Percentiles rank a stretch among this genome's conserved stretches.
phyloP scores from a whole-genome alignment of 2,329 filamentous ascomycete species.

The Elsinoe perseae region DNA sequence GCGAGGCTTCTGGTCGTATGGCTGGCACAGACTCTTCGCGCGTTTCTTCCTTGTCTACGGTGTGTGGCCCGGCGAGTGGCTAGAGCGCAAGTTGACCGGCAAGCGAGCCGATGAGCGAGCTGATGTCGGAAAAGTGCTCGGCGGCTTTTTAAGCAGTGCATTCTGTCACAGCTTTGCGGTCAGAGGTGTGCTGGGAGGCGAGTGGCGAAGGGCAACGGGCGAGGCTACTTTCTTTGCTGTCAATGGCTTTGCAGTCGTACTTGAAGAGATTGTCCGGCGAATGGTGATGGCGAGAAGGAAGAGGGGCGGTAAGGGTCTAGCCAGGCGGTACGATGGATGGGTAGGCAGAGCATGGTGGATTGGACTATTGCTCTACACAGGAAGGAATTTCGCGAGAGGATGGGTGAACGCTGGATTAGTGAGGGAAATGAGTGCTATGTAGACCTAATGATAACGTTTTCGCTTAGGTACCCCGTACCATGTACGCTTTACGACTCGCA shows the following conservation, averaged over 20 bases:
- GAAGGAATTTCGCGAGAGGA: constrained; percentile 37
- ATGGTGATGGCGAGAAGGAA: constrained; percentile 21
- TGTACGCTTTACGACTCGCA: too few relatives aligned
- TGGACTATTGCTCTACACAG: constrained; percentile 32
- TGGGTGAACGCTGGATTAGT: constrained; percentile 38
- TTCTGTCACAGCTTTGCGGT: constrained; percentile 38
- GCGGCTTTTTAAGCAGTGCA: constrained; percentile 36
- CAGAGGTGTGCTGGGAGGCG: constrained; percentile 34
- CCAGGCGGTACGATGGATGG: constrained; percentile 27
- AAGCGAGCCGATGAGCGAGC: constrained; percentile 31
- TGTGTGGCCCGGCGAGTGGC: constrained; percentile 39
- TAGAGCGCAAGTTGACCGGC: constrained; percentile 34
- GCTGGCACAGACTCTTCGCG: constrained; percentile 40
- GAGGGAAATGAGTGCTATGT: constrained; percentile 32
- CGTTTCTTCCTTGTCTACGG: constrained; percentile 40
- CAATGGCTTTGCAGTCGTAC: constrained; percentile 26
- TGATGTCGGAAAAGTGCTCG: constrained; percentile 38
- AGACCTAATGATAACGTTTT: too few relatives aligned
- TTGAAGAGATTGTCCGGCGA: constrained; percentile 25
- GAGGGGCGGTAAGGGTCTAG: constrained; percentile 19
- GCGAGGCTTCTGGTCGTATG: constrained; percentile 38
- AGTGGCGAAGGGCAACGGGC: constrained; percentile 27
- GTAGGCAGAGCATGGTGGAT: constrained; percentile 38
- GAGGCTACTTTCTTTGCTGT: constrained; percentile 29
- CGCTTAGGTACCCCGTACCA: too few relatives aligned